Evolutionary conservation across 2,329 filamentous ascomycete species (phyloP).

Genomic region (Aureobasidium sp.): DNA sequence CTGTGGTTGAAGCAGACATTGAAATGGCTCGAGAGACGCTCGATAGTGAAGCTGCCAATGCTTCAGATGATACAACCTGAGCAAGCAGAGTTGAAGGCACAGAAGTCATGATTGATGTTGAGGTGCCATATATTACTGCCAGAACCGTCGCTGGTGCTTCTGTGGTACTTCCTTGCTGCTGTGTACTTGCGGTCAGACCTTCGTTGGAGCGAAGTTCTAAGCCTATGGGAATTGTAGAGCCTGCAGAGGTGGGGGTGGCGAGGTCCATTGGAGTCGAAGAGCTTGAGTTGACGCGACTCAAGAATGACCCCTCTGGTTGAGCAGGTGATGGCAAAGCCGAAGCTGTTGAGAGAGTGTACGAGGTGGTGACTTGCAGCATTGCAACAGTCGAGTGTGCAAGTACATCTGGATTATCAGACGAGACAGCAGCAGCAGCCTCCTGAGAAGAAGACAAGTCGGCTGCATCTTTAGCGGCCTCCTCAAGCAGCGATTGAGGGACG

Average conservation of each 20-base stretch:
- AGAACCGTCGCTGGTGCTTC: background rate
- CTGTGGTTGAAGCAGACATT: background rate
- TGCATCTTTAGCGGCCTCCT: background rate
- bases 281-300: background rate
- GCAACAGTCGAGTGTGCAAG: background rate
- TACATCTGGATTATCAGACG: background rate
- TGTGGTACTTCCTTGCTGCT: background rate
- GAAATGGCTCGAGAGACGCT: background rate
- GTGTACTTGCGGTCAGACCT: background rate
- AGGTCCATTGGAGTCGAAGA: background rate
- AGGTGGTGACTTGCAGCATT: background rate
- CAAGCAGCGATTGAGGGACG: background rate
- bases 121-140: background rate
- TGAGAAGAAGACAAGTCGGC: background rate
- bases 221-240: background rate
- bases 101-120: slow-evolving; percentile 7
- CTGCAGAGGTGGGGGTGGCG: background rate
- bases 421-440: background rate
- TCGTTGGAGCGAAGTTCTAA: slow-evolving; percentile 3
- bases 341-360: background rate
- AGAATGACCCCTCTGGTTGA: background rate
- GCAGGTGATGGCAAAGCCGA: background rate
- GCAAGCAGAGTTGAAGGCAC: background rate
- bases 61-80: background rate
- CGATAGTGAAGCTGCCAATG: background rate